Base-by-base conservation (phyloP, 768 basidiomycete genomes). In the Podaxis sp. region DNA sequence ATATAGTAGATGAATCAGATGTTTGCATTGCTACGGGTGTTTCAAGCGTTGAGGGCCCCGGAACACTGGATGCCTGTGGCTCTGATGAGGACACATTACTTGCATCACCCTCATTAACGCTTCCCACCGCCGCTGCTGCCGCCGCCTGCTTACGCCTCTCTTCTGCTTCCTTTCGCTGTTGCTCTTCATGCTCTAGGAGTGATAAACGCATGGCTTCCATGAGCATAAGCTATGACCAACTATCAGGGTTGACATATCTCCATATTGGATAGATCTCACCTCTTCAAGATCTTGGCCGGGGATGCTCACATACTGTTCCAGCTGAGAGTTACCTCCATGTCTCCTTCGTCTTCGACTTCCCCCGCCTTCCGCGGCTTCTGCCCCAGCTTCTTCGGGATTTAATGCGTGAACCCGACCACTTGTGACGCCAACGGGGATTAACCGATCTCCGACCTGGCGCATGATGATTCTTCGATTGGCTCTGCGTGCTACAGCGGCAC, bases 131-230 rank as follows among this genome's bases (percentile, higher is more conserved):
- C 63, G 75, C 75, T 4, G 74, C 75, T 37, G 71, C 73, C 47
- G 72, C 74, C 33, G 73, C 77, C 49, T 78, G 79, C 74, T 85
- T 86, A 69, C 76, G 82, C 74, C 84, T 87, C 73, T 90, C 85
- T 68, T 86, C 89, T 61, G 82, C 83, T 69, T 91, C 85, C 70
- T 85, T 87, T 68, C 86, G 83, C 71, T 94, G 93, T 59, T 94
- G 91, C 69, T 94, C 94, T 75, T 98, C 96, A 69, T 98, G 95
- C 62, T 98, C 96, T 53, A 97, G 72, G 66, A 98, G 79, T 27
- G 94, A 97, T 61, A 97, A 78, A 59, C 96, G 87, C 95, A 99
- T 98, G 4, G 97, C 97, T 76, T 98, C 97, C 93, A 96, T 96
- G 59, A 99, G 80, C 96, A 98, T 98, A 49, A 99, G 77, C 94